A percentile compares a stretch with the other conserved stretches of the same genome.
phyloP scores from a whole-genome alignment of 1,284 basidiomycete species.

The Phenoliferia sp. region DNA sequence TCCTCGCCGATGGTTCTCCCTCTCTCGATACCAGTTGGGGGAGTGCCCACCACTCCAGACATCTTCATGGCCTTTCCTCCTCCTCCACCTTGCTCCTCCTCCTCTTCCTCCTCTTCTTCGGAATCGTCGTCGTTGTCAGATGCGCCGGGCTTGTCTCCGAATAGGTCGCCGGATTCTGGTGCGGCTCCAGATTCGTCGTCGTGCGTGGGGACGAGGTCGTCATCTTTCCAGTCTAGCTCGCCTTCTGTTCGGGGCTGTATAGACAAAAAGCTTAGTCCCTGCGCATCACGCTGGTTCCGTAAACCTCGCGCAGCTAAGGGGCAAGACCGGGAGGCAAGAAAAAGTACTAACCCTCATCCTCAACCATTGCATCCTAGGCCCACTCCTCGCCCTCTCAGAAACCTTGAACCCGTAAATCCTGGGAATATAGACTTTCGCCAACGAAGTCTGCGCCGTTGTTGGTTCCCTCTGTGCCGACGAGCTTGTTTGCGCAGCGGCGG shows the following conservation, averaged over 20 bases:
- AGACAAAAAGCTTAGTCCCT: background rate
- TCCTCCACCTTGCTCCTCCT: background rate
- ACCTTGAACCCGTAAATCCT: slow-evolving; percentile 79
- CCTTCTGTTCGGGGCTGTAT: slow-evolving; percentile 24
- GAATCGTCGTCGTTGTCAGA: background rate
- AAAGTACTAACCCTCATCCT: slow-evolving; percentile 62
- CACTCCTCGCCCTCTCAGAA: slow-evolving; percentile 62
- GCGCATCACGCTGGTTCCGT: no score
- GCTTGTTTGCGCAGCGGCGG: slow-evolving; percentile 3
- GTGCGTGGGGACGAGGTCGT: background rate
- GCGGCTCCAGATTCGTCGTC: background rate
- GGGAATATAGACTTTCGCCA: slow-evolving; percentile 80
- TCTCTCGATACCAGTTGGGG: background rate
- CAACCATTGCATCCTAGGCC: slow-evolving; percentile 96
- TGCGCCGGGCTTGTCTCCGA: background rate
- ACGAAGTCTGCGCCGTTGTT: slow-evolving; percentile 49
- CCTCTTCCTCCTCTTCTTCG: background rate
- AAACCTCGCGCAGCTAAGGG: no score
- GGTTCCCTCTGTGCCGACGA: slow-evolving; percentile 14
- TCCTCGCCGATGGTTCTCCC: background rate
- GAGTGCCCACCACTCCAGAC: background rate
- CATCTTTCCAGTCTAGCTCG: slow-evolving; percentile 27
- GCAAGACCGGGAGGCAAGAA: background rate
- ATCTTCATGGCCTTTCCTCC: background rate
- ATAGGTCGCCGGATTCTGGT: background rate